Percentiles rank a stretch among this genome's conserved stretches.
Evolutionary conservation across 2,329 filamentous ascomycete species (phyloP).

Genomic region (Penicillium sp.): DNA sequence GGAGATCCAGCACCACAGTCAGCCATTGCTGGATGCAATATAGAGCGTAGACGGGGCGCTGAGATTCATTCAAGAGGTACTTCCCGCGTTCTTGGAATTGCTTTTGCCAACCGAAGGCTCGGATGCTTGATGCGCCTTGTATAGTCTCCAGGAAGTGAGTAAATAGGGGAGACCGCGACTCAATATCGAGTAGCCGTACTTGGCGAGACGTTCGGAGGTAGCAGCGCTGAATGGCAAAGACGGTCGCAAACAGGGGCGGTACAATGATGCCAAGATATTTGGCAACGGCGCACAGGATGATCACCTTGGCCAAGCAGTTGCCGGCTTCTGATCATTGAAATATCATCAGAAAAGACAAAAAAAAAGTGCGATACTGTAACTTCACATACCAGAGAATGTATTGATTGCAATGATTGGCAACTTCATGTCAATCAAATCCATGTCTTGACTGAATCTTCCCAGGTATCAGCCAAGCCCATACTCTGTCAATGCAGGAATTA

Average conservation of each 20-base stretch:
- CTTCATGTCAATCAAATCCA: conserved; percentile 27
- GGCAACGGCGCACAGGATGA: neutral
- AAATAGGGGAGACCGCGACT: conserved; percentile 52
- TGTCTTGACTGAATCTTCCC: conserved; percentile 29
- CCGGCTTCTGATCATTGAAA: neutral
- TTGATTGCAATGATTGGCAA: conserved; percentile 17
- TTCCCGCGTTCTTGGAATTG: conserved; percentile 39
- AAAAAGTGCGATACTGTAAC: neutral
- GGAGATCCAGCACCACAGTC: conserved; percentile 40
- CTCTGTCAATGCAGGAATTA: no score
- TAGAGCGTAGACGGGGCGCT: conserved; percentile 46
- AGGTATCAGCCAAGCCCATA: no score
- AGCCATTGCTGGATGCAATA: conserved; percentile 47
- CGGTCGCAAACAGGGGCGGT: conserved; percentile 36
- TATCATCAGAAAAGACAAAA: neutral
- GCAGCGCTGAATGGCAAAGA: conserved; percentile 46
- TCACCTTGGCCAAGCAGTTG: neutral
- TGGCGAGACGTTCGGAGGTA: conserved; percentile 50
- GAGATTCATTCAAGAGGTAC: conserved; percentile 39
- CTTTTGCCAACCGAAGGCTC: conserved; percentile 50
- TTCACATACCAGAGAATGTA: conserved; percentile 12
- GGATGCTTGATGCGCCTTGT: conserved; percentile 49
- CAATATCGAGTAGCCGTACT: conserved; percentile 53
- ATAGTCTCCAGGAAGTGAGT: conserved; percentile 53
- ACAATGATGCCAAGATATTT: conserved; percentile 34